Conservation (phyloP, 2,329 filamentous ascomycete species). For the Botrytis galanthina region DNA sequence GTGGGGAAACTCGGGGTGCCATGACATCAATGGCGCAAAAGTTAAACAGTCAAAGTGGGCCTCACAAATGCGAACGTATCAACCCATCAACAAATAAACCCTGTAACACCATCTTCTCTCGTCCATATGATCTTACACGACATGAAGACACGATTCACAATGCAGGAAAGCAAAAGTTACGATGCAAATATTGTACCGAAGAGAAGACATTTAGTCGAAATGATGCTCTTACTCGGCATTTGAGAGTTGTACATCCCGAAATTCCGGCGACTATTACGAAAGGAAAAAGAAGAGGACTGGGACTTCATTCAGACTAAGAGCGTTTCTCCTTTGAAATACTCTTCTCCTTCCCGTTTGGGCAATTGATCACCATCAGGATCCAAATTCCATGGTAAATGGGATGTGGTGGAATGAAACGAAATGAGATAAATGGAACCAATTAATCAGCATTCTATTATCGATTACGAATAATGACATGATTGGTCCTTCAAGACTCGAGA, state of each 20-base stretch:
- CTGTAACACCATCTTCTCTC: constrained; percentile 90
- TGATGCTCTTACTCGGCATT: constrained; percentile 90
- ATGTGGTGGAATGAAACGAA: neutral
- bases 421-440: neutral
- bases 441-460: neutral
- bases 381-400: neutral
- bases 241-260: constrained; percentile 90
- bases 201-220: constrained; percentile 97
- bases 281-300: constrained; percentile 38
- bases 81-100: constrained; percentile 94
- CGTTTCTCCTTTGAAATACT: neutral
- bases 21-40: constrained; percentile 52
- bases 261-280: constrained; percentile 76
- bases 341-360: neutral
- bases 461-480: neutral
- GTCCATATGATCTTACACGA: constrained; percentile 92
- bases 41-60: constrained; percentile 85
- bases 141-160: constrained; percentile 99
- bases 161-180: constrained; percentile 87
- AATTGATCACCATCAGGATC: neutral
- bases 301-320: neutral
- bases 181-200: constrained; percentile 88
- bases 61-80: constrained; percentile 87
- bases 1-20: constrained; percentile 29
- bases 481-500: neutral